Percentiles rank a stretch among this genome's conserved stretches.
Conservation (phyloP, 345 rosid genomes). For the Zanthoxylum bungeanum region DNA sequence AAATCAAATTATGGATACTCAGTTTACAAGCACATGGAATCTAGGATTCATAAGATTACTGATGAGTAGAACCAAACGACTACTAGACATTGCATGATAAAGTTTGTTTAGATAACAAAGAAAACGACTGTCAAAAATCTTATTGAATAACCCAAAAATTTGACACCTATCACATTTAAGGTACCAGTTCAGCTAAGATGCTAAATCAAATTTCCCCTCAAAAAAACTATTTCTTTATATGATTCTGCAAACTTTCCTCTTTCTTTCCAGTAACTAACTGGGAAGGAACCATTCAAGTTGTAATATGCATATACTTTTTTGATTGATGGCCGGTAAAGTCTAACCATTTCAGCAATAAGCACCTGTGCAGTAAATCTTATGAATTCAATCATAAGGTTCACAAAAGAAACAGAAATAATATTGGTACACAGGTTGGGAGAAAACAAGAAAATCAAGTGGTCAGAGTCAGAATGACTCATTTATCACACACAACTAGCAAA, state of each 20-base stretch:
- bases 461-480: background rate
- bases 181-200: no score
- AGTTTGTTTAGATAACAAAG: background rate
- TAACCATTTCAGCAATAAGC: no score
- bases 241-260: background rate
- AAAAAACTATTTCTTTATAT: no score
- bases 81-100: background rate
- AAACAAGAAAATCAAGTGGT: background rate
- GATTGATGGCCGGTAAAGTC: no score
- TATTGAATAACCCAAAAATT: background rate
- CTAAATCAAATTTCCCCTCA: background rate
- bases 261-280: background rate
- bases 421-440: background rate
- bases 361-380: background rate
- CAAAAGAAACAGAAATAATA: no score
- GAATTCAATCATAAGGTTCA: background rate
- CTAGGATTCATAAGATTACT: background rate
- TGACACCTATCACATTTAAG: background rate
- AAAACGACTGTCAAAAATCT: background rate
- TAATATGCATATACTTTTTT: background rate
- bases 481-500: background rate
- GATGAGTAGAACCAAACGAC: background rate
- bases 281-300: background rate
- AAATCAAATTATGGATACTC: background rate
- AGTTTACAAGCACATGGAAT: background rate